phyloP scores from a whole-genome alignment of 202 grass and related monocot species.

The Panicum hallii region DNA sequence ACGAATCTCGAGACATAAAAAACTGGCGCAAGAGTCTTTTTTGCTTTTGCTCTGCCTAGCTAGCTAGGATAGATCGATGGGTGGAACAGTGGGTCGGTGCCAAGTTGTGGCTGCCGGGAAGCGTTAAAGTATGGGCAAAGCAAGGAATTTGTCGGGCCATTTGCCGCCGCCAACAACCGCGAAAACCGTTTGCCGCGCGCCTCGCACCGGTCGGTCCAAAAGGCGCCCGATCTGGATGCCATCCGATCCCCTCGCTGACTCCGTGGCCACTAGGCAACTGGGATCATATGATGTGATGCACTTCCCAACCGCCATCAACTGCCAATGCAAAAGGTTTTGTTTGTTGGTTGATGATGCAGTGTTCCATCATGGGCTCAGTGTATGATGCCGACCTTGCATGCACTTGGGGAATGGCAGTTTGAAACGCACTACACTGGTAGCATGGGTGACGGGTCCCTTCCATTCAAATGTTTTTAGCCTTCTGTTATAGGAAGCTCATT shows the following conservation, averaged over 20 bases:
- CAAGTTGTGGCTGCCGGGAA: constrained; percentile 2
- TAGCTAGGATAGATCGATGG: not conserved
- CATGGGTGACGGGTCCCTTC: not conserved
- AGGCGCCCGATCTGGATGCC: not conserved
- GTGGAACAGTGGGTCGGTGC: constrained; percentile 23
- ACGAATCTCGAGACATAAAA: constrained; percentile 1
- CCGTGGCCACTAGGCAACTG: constrained; percentile 22
- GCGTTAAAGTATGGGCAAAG: constrained; percentile 28
- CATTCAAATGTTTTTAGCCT: not conserved
- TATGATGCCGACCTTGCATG: not conserved
- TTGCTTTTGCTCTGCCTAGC: constrained; percentile 14
- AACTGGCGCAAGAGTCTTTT: not conserved
- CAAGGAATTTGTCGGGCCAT: constrained; percentile 34
- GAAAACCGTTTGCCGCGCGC: not conserved
- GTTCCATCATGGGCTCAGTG: not conserved
- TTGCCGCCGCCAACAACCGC: not conserved
- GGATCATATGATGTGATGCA: not conserved
- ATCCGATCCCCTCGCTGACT: not conserved
- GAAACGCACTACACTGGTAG: not conserved
- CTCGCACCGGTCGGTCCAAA: not conserved
- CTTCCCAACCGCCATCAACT: constrained; percentile 3
- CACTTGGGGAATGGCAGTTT: not conserved
- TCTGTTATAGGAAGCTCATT: not conserved
- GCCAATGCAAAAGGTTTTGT: not conserved
- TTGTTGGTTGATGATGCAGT: constrained; percentile 1